Evolutionary conservation across 2,329 filamentous ascomycete species (phyloP).

Genomic region (Colletotrichum echinochloae): DNA sequence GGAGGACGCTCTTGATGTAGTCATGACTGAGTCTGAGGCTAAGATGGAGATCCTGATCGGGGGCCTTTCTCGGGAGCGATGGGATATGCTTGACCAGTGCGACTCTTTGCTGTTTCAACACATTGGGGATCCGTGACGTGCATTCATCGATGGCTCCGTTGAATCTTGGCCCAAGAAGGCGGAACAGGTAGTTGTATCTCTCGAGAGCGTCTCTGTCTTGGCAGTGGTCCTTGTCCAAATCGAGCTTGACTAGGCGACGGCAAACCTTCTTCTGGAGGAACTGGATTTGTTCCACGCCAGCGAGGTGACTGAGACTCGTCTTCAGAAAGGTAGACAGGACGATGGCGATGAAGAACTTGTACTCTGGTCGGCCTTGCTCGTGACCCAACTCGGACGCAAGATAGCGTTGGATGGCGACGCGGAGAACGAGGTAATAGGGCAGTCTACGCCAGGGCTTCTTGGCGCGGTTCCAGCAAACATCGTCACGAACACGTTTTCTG

Average conservation of each 20-base stretch:
- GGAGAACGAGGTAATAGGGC: slow-evolving; percentile 71
- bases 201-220: slow-evolving; percentile 9
- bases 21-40: slow-evolving; percentile 55
- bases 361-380: slow-evolving; percentile 59
- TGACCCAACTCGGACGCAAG: slow-evolving; percentile 56
- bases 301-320: slow-evolving; percentile 47
- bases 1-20: slow-evolving; percentile 45
- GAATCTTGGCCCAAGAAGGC: slow-evolving; percentile 46
- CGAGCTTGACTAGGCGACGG: slow-evolving; percentile 69
- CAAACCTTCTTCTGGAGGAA: slow-evolving; percentile 65
- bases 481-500: slow-evolving; percentile 71
- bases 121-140: slow-evolving; percentile 46
- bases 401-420: slow-evolving; percentile 67
- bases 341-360: slow-evolving; percentile 68
- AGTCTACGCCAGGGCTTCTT: slow-evolving; percentile 71
- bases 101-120: slow-evolving; percentile 57
- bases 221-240: slow-evolving; percentile 51
- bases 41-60: slow-evolving; percentile 49
- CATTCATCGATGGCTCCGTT: slow-evolving; percentile 47
- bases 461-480: slow-evolving; percentile 63
- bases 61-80: slow-evolving; percentile 53
- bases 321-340: slow-evolving; percentile 61
- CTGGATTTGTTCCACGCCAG: slow-evolving; percentile 51
- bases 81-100: slow-evolving; percentile 54
- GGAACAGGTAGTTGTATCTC: slow-evolving; percentile 48